Percentiles rank a stretch among this genome's conserved stretches.
These are phyloP conservation scores for Russula earlei DNA, from an alignment of 768 basidiomycete genomes.

Conservation along the genomic window DNA sequence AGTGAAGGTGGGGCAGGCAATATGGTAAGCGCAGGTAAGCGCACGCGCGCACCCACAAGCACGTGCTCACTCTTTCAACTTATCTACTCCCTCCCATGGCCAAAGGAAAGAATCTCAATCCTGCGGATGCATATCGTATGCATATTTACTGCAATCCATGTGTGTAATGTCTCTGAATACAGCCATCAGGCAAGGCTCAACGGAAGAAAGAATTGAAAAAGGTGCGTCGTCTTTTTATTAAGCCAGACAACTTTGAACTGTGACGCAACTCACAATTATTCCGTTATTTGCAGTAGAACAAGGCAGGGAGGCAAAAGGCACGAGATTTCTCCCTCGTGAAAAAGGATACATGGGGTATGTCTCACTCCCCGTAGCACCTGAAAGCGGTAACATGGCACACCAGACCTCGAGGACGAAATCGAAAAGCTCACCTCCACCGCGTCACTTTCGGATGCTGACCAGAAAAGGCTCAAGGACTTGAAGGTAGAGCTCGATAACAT, in stretches of 20 bases:
- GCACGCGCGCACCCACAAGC: no score
- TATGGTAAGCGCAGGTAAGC: no score
- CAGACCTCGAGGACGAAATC: constrained; percentile 80
- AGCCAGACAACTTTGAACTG: background rate
- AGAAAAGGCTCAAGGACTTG: constrained; percentile 58
- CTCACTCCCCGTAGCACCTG: background rate
- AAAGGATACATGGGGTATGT: constrained; percentile 78
- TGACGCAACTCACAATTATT: background rate
- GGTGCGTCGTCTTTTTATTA: constrained; percentile 36
- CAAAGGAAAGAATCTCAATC: constrained; percentile 81
- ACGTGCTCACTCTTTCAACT: background rate
- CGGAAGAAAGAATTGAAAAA: constrained; percentile 95
- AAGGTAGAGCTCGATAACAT: constrained; percentile 74
- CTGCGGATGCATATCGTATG: constrained; percentile 89
- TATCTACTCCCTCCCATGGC: constrained; percentile 48
- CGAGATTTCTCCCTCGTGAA: constrained; percentile 89
- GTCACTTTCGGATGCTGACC: constrained; percentile 41
- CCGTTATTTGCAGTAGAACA: constrained; percentile 65
- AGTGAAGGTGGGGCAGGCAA: no score
- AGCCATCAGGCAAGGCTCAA: constrained; percentile 71
- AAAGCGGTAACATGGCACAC: background rate
- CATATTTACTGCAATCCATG: constrained; percentile 17
- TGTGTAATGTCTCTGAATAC: background rate
- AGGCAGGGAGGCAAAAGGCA: constrained; percentile 67
- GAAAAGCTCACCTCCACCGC: constrained; percentile 46